A percentile compares a stretch with the other conserved stretches of the same genome.
Evolutionary conservation across 2,329 filamentous ascomycete genomes (phyloP).

Genomic region (Thielaviopsis populi): DNA sequence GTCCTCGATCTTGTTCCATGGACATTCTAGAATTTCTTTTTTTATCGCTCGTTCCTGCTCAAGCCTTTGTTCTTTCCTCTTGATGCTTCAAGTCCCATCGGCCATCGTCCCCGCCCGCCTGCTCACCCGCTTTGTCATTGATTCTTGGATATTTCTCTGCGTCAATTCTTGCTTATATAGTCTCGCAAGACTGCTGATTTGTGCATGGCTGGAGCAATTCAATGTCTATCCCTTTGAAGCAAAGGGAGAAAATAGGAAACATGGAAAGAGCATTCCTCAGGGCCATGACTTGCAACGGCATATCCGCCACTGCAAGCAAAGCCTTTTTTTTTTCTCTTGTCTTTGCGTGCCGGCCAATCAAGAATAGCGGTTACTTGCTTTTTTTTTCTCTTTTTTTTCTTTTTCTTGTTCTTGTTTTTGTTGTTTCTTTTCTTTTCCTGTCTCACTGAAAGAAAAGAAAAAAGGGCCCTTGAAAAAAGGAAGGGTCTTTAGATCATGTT

Average conservation of each 20-base stretch:
- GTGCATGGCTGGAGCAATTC: background rate
- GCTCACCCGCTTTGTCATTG: background rate
- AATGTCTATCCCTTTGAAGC: background rate
- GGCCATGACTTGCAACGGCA: constrained; percentile 2
- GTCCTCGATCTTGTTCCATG: background rate
- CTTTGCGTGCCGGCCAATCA: background rate
- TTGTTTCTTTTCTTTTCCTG: background rate
- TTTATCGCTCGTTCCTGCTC: background rate
- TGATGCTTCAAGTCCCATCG: background rate
- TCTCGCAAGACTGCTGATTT: background rate
- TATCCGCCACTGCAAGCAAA: background rate
- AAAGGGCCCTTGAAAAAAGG: background rate
- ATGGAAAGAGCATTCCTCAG: background rate
- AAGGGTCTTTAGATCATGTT: background rate
- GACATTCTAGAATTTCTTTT: constrained; percentile 4
- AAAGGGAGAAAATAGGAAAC: background rate
- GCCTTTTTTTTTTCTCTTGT: background rate
- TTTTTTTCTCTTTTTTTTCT: background rate
- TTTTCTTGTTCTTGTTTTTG: too few relatives aligned
- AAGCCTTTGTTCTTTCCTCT: background rate
- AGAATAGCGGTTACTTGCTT: background rate
- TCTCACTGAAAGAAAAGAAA: background rate
- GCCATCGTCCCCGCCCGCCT: background rate
- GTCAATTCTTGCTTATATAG: background rate
- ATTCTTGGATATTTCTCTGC: background rate